Base-by-base conservation (phyloP, 2,329 filamentous ascomycete genomes). In the Thermothelomyces thermophilus region DNA sequence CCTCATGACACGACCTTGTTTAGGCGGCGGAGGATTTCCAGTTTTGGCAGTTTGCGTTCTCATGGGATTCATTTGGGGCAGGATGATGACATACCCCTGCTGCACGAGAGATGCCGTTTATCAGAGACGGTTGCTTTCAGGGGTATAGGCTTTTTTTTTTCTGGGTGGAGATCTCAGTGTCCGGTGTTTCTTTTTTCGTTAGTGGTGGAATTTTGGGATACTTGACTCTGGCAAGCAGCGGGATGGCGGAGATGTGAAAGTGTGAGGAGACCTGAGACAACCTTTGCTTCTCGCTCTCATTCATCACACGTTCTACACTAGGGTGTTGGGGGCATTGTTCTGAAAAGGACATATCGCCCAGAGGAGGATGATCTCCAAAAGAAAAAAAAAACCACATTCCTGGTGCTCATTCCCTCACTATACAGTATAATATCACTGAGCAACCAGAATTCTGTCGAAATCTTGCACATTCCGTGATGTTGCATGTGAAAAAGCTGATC, bases 211-310 rank as follows among this genome's bases (percentile, higher is more conserved):
- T 43, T 35, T 39, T 41, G 31, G 19, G 37, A 26, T 10, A 33
- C 8, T 43, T 20, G 5, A 24, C n/a, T 36, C 37, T 40, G 16
- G 17, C 24, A 6, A 42, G 17, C 26, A 16, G 40, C 30, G 43
- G 16, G 33, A 46, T 35, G 20, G 26, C 31, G 37, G 17, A 30
- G 30, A 41, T 24, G 30, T 20, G 39, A 24, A 36, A 43, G 43
- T 5, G 24, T n/a, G 24, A 42, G 48, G 41, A 41, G 41, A 41
- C 17, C 17, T 5, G 49, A 50, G 33, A 47, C 13, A 42, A 26
- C 48, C 33, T 56, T 48, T 41, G 33, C 46, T 55, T 55, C 51
- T 54, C 47, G 36, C 54, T 49, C 48, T 54, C 54, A 35, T 51
- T 56, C 42, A 45, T 45, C 22, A 37, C 39, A 14, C 19, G 46